Conservation (phyloP, 2,329 filamentous ascomycete genomes). For the Endoconidiophora polonica region DNA sequence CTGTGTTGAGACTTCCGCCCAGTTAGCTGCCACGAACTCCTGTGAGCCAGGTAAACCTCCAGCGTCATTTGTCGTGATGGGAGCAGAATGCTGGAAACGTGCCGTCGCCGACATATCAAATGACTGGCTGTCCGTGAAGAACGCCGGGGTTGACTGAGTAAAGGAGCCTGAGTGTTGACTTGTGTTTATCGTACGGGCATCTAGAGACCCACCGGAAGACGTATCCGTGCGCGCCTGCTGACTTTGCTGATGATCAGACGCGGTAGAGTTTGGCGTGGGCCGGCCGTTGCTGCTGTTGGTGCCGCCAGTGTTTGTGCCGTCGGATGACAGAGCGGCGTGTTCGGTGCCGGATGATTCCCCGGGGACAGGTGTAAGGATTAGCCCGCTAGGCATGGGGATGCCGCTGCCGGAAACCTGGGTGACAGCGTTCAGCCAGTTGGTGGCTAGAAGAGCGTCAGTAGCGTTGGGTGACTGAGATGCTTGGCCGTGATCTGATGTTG, state of each 20-base stretch:
- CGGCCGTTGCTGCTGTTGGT: not conserved
- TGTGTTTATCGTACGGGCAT: no score
- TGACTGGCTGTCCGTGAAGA: not conserved
- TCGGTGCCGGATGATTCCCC: not conserved
- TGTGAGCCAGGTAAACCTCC: slow-evolving; percentile 26
- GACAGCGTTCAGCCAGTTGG: not conserved
- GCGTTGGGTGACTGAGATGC: not conserved
- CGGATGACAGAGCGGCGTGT: not conserved
- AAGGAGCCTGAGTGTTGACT: no score
- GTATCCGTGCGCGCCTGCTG: not conserved
- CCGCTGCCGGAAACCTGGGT: not conserved
- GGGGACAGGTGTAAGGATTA: not conserved
- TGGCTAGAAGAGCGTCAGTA: not conserved
- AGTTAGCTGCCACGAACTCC: slow-evolving; percentile 18
- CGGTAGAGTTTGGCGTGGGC: slow-evolving; percentile 8
- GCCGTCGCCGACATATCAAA: not conserved
- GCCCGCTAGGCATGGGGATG: not conserved
- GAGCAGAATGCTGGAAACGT: slow-evolving; percentile 4
- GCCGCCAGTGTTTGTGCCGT: not conserved
- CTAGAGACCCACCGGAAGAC: no score
- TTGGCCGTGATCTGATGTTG: not conserved
- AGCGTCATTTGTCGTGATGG: slow-evolving; percentile 12
- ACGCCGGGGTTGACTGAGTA: not conserved
- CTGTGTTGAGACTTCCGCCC: slow-evolving; percentile 27
- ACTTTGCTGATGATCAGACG: slow-evolving; percentile 7